Evolutionary conservation across 2,329 filamentous ascomycete species (phyloP), one percentile per base, ranked within the genome.

Genomic region (Coleophoma eucalyptorum): DNA sequence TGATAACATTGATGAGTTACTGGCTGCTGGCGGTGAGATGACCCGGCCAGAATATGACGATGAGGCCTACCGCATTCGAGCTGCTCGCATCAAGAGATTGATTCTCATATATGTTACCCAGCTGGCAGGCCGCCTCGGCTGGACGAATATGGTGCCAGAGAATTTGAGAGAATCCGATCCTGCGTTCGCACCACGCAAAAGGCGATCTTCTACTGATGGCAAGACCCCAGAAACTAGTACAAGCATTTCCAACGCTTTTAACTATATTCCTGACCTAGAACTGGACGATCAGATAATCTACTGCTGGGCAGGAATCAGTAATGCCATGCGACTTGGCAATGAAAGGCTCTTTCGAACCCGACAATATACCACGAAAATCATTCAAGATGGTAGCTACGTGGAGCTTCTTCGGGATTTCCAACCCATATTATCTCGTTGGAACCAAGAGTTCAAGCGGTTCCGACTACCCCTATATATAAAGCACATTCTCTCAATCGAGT

Each of bases 271-370:
- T 1, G 80, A 86, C 58, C 69, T 86, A 16, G 83, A 86, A 61
- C 72, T 86, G 4, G 83, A 86, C 61, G 83, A 86, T 55, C 82
- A 85, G 64, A 84, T 86, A 55, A 86, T 86, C 49, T 88, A 96
- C 68, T 95, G 91, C 67, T 99, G 94, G 94, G 86, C 92, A 5
- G 89, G 90, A 32, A 91, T 99, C 62, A 96, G 91, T 57, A 88
- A 90, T 60, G 84, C 93, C 54, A 96, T 97, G 87, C 88, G 96
- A 62, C 78, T 87, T 58, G 91, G 90, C 48, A 97, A 97, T 62
- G 84, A 95, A 63, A 84, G 87, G 58, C 77, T 99, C 4, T 99
- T 97, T 69, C 82, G 86, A 26, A 95, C 90, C 15, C 86, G 90
- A 52, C 86, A 93, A 56, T 87, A 92, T 65, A 97, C 94, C 0